Percentiles rank a stretch among this genome's conserved stretches.
Conservation (phyloP, 1,139 yeast species). For the Hyphopichia fennica region DNA sequence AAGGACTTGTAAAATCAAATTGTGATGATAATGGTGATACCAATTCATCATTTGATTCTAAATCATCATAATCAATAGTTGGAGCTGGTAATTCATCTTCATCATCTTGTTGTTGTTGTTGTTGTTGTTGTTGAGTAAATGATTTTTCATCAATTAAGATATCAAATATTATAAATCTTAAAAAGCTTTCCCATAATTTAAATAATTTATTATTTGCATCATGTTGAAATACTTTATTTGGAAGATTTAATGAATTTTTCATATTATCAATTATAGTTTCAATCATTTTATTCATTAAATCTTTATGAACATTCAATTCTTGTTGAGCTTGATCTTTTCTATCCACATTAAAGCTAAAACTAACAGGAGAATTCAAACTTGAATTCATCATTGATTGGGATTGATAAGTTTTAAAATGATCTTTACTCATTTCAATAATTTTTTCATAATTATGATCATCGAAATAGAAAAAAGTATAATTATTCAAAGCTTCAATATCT, state of each 20-base stretch:
- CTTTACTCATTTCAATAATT: conserved; percentile 22
- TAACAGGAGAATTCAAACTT: conserved; percentile 2
- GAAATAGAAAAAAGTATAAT: conserved; percentile 24
- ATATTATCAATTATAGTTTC: conserved; percentile 16
- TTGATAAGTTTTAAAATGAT: conserved; percentile 17
- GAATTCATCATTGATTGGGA: conserved; percentile 6
- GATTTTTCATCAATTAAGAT: conserved; percentile 3
- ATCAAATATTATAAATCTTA: conserved; percentile 15
- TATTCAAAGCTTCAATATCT: conserved; percentile 19
- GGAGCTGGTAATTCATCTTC: conserved; percentile 4
- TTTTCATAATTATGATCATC: conserved; percentile 25
- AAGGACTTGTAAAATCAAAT: background rate
- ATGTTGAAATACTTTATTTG: background rate
- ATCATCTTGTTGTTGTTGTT: too few relatives aligned
- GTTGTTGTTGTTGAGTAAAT: too few relatives aligned
- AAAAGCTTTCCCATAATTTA: conserved; percentile 19
- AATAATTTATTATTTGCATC: conserved; percentile 4
- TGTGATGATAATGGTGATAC: background rate
- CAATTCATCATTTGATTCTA: too few relatives aligned
- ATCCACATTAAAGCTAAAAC: background rate
- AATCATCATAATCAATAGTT: conserved; percentile 1
- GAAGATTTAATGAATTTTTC: conserved; percentile 6
- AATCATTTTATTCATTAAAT: conserved; percentile 13
- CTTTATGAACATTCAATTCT: conserved; percentile 6
- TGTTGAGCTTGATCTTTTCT: background rate